phyloP scores from a whole-genome alignment of 768 basidiomycete species.

The Kwoniella dendrophila region DNA sequence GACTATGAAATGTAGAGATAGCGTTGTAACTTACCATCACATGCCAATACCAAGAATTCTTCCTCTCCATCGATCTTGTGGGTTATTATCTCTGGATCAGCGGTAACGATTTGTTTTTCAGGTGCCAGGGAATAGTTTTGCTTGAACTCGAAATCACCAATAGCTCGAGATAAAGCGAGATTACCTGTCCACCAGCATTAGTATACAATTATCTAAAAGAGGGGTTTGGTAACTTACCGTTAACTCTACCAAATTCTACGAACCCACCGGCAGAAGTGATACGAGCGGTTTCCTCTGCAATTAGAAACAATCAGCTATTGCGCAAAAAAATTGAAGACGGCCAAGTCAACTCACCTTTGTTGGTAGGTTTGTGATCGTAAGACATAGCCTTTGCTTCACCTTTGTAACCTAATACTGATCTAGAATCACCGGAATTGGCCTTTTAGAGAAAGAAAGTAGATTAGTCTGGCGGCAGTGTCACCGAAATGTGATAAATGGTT shows the following conservation, averaged over 20 bases:
- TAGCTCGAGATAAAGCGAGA: constrained; percentile 87
- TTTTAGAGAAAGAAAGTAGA: constrained; percentile 50
- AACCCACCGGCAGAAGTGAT: constrained; percentile 91
- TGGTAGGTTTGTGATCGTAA: constrained; percentile 93
- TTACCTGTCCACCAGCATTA: constrained; percentile 66
- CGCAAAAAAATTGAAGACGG: not conserved
- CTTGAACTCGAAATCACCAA: constrained; percentile 99
- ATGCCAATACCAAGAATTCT: constrained; percentile 94
- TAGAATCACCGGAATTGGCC: constrained; percentile 98
- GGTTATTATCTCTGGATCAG: constrained; percentile 83
- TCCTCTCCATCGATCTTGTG: constrained; percentile 85
- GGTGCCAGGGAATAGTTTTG: constrained; percentile 78
- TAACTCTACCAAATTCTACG: constrained; percentile 94
- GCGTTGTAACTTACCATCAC: constrained; percentile 70
- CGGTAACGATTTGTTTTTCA: constrained; percentile 91
- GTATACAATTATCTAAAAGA: not conserved
- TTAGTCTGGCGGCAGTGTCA: not conserved
- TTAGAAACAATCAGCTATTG: constrained; percentile 4
- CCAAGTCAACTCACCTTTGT: constrained; percentile 64
- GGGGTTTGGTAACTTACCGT: constrained; percentile 64
- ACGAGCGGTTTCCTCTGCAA: constrained; percentile 75
- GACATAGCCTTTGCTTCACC: constrained; percentile 87
- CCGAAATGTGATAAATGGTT: not conserved
- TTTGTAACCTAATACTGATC: constrained; percentile 80
- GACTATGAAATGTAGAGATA: not conserved